Evolutionary conservation across 2,329 filamentous ascomycete species (phyloP).

Genomic region (Arthroderma sp.): DNA sequence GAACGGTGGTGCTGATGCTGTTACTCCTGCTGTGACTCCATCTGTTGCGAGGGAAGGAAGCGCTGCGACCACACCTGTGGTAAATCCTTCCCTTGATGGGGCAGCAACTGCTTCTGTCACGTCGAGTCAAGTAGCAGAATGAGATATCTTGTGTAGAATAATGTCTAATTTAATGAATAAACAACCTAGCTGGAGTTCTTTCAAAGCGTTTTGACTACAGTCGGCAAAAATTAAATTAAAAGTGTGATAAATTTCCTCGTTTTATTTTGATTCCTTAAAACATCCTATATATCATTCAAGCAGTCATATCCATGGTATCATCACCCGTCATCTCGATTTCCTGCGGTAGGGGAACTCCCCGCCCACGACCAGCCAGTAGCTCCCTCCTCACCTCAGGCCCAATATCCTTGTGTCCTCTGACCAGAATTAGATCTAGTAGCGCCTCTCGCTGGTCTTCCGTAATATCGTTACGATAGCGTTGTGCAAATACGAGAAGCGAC

Average conservation of each 20-base stretch:
- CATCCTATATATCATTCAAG: slow-evolving; percentile 3
- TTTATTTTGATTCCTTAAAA: too few species aligned
- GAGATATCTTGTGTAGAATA: too few species aligned
- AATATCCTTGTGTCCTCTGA: slow-evolving; percentile 74
- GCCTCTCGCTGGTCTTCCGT: slow-evolving; percentile 91
- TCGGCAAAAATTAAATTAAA: too few species aligned
- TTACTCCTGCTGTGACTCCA: slow-evolving; percentile 3
- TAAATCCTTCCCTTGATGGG: too few species aligned
- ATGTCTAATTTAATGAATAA: too few species aligned
- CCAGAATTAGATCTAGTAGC: slow-evolving; percentile 71
- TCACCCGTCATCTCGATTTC: slow-evolving; percentile 48
- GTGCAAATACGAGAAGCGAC: slow-evolving; percentile 78
- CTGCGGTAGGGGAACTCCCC: slow-evolving; percentile 50
- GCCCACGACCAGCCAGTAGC: slow-evolving; percentile 71
- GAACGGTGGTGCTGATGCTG: slow-evolving; percentile 1
- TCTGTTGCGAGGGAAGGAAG: neutral
- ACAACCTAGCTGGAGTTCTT: too few species aligned
- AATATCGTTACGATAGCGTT: slow-evolving; percentile 90
- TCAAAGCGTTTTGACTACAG: too few species aligned
- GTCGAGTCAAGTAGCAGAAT: too few species aligned
- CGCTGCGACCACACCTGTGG: neutral
- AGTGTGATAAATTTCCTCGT: too few species aligned
- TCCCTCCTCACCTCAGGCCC: slow-evolving; percentile 85
- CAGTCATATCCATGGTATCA: slow-evolving; percentile 74
- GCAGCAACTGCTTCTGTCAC: too few species aligned